Base-by-base conservation (phyloP, 2,329 filamentous ascomycete genomes). In the Aspergillus udagawae region DNA sequence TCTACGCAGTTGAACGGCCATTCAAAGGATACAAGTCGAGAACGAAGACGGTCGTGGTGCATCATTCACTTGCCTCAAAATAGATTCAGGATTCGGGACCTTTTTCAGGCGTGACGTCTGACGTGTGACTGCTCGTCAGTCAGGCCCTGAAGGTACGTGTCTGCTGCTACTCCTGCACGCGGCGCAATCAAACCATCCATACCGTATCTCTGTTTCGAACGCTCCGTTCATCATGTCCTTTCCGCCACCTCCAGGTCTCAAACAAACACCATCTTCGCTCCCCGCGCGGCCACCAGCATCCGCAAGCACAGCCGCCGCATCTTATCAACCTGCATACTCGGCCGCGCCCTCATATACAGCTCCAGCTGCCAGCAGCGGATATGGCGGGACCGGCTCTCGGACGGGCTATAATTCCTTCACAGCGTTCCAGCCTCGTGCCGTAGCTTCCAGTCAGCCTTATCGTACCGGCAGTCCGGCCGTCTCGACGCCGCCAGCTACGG, bases 161-260 rank as follows among this genome's bases (percentile, higher is more conserved):
- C 67, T 65, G 63, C 65, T 68, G 67, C 64, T 68, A 65, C 65
- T 65, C 32, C 62, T 62, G 57, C 63, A 69, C 53, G 64, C 65
- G 68, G 66, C 65, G 65, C 65, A 47, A 64, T 66, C 64, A 63
- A 58, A 60, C 52, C 59, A 66, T 65, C 61, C 59, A 66, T 61
- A 66, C 59, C 57, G 55, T 65, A 56, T 67, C 58, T 67, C 59
- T 68, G 62, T 20, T 63, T 70, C 70, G 75, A 70, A 68, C 71
- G 58, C 68, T 65, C 73, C 75, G 68, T 79, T 80, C 79, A 81
- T 80, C 79, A 93, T 93, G 90, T 88, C 89, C 78, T 91, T 91
- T 83, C 88, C 89, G 77, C 88, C 87, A 73, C 88, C 89, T 88
- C 88, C 90, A 91, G 89, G 89, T 83, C 79, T 84, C 61, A 77